Base-by-base conservation (phyloP, 176 grass and related monocot species). In the Tuctoria greenei region DNA sequence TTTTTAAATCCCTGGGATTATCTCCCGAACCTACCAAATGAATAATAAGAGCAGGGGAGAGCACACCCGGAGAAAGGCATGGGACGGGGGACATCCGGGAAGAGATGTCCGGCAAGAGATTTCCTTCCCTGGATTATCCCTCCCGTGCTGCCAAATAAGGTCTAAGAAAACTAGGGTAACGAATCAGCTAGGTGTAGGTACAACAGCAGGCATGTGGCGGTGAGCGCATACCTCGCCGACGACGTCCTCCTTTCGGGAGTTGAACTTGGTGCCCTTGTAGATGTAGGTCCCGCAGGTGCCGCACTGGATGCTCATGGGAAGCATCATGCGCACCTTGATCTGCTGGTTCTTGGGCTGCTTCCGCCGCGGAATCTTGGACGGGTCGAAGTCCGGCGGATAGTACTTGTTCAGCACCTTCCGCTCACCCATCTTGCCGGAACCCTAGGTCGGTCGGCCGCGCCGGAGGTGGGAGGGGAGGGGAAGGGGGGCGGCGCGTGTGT, bases 281-380 rank as follows among this genome's bases (percentile, higher is more conserved):
- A 95, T 91, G 88, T 91, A 94, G 2, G 79, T 91, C 13, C 92
- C 88, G 12, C 92, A 91, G 79, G 88, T 91, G 62, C 16, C 62
- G 62, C 92, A 91, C 3, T 69, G 92, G 82, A 95, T 88, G 85
- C 83, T 91, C 85, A 91, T 91, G 38, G 92, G 88, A 4, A 91
- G 92, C 92, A 95, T 88, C 92, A 91, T 95, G 26, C 86, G 85
- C 75, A 95, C 92, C 67, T 88, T 91, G 42, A 91, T 91, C 79
- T 95, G 88, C 75, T 86, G 83, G 38, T 95, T 90, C 82, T 84
- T 91, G 50, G 76, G 92, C 80, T 74, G 80, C 65, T 78, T 70
- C 73, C 87, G 69, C 56, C 91, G 84, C n/a, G 91, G 87, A 55
- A 90, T 90, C 84, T 93, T 87, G 26, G 70, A 67, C 59, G 87